Evolutionary conservation across 2,329 filamentous ascomycete genomes (phyloP).

Genomic region (Verticillium tricorpus): DNA sequence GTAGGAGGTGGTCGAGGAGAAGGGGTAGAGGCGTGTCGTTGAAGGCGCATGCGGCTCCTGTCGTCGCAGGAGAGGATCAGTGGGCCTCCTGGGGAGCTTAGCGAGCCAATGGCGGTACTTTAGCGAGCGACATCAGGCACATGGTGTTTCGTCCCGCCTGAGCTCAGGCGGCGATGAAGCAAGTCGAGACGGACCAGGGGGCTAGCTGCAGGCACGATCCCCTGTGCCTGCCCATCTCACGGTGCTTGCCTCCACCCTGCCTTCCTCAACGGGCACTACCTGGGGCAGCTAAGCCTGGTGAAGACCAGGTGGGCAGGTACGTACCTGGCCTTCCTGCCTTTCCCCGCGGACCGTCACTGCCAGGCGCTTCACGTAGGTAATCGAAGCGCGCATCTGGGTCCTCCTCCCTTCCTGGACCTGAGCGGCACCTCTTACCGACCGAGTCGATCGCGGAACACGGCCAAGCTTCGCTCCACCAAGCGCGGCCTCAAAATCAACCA

Average conservation of each 20-base stretch:
- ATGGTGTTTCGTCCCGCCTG: conserved; percentile 28
- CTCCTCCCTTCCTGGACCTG: neutral
- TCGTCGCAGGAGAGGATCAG: conserved; percentile 25
- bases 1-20: neutral
- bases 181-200: conserved; percentile 19
- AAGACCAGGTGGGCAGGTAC: too few relatives aligned
- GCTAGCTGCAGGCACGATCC: neutral
- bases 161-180: conserved; percentile 30
- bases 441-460: neutral
- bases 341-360: neutral
- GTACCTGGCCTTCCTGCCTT: neutral
- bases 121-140: conserved; percentile 23
- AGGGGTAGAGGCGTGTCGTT: neutral
- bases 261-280: neutral
- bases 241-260: neutral
- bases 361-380: too few relatives aligned
- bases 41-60: conserved; percentile 24
- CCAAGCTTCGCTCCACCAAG: neutral
- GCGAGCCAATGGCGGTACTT: conserved; percentile 17
- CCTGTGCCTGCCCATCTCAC: conserved; percentile 2
- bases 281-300: neutral
- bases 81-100: conserved; percentile 11
- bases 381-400: neutral
- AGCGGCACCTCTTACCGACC: too few relatives aligned
- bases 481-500: neutral